Evolutionary conservation across 1,284 basidiomycete species (phyloP).

Genomic region (Cryptococcus jaspeensis): DNA sequence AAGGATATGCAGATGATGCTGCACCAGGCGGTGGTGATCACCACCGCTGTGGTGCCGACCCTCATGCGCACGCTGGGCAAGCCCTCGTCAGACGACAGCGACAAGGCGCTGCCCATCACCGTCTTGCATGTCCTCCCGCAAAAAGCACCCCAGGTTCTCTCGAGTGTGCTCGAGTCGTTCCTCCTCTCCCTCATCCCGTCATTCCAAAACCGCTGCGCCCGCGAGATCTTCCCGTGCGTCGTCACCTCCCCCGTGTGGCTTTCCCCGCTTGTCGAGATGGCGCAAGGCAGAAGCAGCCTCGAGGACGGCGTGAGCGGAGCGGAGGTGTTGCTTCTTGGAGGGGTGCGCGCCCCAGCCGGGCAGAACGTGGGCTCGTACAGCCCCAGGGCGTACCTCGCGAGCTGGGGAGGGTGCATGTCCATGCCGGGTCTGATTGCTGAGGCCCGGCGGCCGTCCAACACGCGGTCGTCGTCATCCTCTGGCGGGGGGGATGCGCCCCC

Average conservation of each 20-base stretch:
- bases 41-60: conserved; percentile 35
- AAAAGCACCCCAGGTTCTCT: conserved; percentile 27
- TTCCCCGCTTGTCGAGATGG: conserved; percentile 14
- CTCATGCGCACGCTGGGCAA: conserved; percentile 16
- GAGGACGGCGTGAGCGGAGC: conserved; percentile 20
- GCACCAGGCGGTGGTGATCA: conserved; percentile 35
- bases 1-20: conserved; percentile 37
- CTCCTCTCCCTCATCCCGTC: conserved; percentile 28
- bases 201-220: conserved; percentile 19
- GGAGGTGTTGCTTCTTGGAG: conserved; percentile 38
- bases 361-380: conserved; percentile 1
- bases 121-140: conserved; percentile 38
- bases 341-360: conserved; percentile 22
- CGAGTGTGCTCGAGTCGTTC: conserved; percentile 34
- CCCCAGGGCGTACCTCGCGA: conserved; percentile 28
- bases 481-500: not conserved
- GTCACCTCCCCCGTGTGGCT: conserved; percentile 24
- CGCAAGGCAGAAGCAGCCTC: not conserved
- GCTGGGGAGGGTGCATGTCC: conserved; percentile 29
- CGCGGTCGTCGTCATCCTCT: not conserved
- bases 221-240: conserved; percentile 25
- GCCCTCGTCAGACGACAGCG: not conserved
- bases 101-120: conserved; percentile 21
- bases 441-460: not conserved
- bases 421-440: conserved; percentile 21